Percentiles rank a stretch among this genome's conserved stretches.
These are phyloP conservation scores for Chaetomium globosum DNA, from an alignment of 2,329 filamentous ascomycete genomes.

Conservation along the genomic window DNA sequence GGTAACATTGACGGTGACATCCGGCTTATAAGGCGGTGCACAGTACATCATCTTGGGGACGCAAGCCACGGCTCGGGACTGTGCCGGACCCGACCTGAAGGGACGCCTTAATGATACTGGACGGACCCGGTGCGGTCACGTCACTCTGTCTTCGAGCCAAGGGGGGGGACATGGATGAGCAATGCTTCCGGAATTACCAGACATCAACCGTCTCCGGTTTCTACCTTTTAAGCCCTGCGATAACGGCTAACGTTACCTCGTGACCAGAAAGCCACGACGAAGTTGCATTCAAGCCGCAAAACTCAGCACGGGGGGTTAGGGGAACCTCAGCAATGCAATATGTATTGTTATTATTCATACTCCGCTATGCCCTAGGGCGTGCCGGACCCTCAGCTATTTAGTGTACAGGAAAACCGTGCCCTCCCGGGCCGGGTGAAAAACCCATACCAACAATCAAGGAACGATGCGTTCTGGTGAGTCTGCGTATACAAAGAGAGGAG, in stretches of 20 bases:
- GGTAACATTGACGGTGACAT: slow-evolving; percentile 1
- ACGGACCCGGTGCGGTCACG: background rate
- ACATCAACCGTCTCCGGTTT: background rate
- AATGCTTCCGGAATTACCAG: background rate
- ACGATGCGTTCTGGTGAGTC: too few species aligned
- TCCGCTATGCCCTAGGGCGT: too few species aligned
- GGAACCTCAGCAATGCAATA: too few species aligned
- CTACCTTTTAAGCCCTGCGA: background rate
- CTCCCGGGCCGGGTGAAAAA: too few species aligned
- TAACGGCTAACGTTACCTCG: background rate
- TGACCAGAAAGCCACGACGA: background rate
- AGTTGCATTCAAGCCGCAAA: background rate
- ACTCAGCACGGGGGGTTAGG: background rate
- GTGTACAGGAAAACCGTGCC: too few species aligned
- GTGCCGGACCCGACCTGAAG: background rate
- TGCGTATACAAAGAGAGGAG: too few species aligned
- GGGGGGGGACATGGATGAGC: background rate
- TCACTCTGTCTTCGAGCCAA: background rate
- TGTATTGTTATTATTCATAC: too few species aligned
- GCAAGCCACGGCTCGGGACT: background rate
- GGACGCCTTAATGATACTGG: background rate
- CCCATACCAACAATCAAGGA: too few species aligned
- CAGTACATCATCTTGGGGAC: background rate
- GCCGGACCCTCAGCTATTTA: too few species aligned
- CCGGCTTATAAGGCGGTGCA: slow-evolving; percentile 4